Base-by-base conservation (phyloP, 2,329 filamentous ascomycete genomes). In the Pseudopithomyces maydicus region DNA sequence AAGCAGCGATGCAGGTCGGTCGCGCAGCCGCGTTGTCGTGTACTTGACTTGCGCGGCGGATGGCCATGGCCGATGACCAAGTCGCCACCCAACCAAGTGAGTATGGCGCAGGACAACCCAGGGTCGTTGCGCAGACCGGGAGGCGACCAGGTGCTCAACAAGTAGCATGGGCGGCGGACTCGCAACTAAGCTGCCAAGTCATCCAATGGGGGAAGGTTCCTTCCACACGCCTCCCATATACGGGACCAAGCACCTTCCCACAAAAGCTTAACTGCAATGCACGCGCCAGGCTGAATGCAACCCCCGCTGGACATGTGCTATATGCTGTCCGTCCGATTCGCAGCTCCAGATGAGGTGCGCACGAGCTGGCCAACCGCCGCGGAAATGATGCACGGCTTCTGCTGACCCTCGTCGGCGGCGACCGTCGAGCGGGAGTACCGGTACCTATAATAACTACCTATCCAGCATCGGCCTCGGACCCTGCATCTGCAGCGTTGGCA, bases 201-300 rank as follows among this genome's bases (percentile, higher is more conserved):
- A 10, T 41, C 48, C 48, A 51, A 51, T 51, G 17, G 42, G 48
- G 38, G 17, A 29, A 33, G 35, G 35, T 6, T 8, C 23, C 10
- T 11, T 2, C 14, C 14, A n/a, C 48, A 51, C 38, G 48, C 48
- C 38, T 51, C 42, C 48, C 26, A 35, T 26, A 10, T 22, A 8
- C 11, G 36, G 26, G 2, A 22, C 11, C n/a, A 51, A 51, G 23
- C 48, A 51, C 48, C 48, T 51, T 51, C 48, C 48, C 15, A 43
- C 36, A 43, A 42, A 51, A 42, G 48, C 48, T 51, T 51, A 42
- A 43, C 23, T 35, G 11, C 15, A 0, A 51, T 41, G 48, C 48
- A 51, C 36, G 10, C 1, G 1, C 32, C 23, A 41, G 48, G 36
- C 20, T 15, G 3, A 23, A 19, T 14, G 32, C 36, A 8, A 10